Conservation (phyloP, 208 protist genomes). For the Tritrichomonas musculus region DNA sequence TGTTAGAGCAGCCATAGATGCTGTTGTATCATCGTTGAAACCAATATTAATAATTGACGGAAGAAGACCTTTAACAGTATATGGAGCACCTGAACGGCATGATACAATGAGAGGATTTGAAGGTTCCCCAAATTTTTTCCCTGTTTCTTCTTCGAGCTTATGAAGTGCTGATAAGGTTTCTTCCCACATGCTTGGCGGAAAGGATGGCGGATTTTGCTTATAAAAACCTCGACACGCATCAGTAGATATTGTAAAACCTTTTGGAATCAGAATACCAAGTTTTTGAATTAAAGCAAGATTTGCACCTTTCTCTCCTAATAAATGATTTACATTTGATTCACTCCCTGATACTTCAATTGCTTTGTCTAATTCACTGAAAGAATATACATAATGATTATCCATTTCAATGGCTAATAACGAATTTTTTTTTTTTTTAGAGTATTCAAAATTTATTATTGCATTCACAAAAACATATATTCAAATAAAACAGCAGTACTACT, state of each 20-base stretch:
- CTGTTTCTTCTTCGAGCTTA: slow-evolving; percentile 10
- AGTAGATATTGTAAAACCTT: neutral
- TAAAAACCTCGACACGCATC: neutral
- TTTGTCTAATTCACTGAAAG: neutral
- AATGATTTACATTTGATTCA: neutral
- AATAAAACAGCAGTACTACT: too few species aligned
- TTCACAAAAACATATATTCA: too few species aligned
- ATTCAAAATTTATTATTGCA: too few species aligned
- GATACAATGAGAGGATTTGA: neutral
- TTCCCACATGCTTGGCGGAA: slow-evolving; percentile 6
- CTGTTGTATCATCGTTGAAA: neutral
- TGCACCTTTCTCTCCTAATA: slow-evolving; percentile 13
- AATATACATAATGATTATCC: neutral
- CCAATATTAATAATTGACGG: neutral
- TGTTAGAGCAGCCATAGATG: neutral
- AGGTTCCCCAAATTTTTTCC: neutral
- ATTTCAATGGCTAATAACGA: too few species aligned
- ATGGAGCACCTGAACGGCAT: neutral
- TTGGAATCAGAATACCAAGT: slow-evolving; percentile 13
- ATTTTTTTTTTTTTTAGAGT: too few species aligned
- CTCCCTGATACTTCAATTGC: neutral
- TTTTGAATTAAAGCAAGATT: neutral
- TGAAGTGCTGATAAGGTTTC: neutral
- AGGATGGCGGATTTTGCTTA: neutral
- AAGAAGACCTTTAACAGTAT: neutral